Evolutionary conservation across 495 filamentous ascomycete species (phyloP), one percentile per base, ranked within the genome.

Genomic region (Hypoxylon intermedium): DNA sequence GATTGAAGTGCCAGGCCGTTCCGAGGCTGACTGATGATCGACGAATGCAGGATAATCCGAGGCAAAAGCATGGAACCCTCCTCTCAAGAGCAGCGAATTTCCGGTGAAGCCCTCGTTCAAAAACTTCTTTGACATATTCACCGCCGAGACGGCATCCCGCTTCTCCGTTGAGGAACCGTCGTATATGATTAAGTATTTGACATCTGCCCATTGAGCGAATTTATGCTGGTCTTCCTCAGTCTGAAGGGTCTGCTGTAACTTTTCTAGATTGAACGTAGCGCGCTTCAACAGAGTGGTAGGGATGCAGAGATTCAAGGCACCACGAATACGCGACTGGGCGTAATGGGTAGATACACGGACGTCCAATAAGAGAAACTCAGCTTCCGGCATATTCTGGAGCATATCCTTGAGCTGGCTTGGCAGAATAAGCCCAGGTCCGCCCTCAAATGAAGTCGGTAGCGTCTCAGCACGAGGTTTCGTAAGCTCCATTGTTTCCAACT

Each of bases 91-190:
- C 66, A 84, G 85, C 0, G 85, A 78, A 6, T 82, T 77, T 11
- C 94, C 95, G 1, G 79, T 69, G 85, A 91, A 98, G 1, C 88
- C 89, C 72, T 96, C 94, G 38, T 79, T 86, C 5, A 84, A 82
- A 68, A 98, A 98, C 69, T 98, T 98, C 71, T 90, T 96, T 37
- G 97, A 77, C 38, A 91, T 93, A 71, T 97, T 95, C 56, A 88
- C 70, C 26, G 90, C 86, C 31, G 82, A 77, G n/a, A 75, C 67
- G 2, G 93, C 87, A 75, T 98, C 95, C 63, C 91, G 91, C 53
- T 83, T 75, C 40, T 91, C 86, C 24, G 82, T 68, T 1, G 94
- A 96, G 20, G 79, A 81, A 19, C 82, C 82, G 72, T 98, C 94
- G 70, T 98, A 98, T 2, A 96, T 89, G 19, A 97, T 81, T 24